Evolutionary conservation across 371 early-diverging fungal species (phyloP).

Genomic region (Mucor indicus): DNA sequence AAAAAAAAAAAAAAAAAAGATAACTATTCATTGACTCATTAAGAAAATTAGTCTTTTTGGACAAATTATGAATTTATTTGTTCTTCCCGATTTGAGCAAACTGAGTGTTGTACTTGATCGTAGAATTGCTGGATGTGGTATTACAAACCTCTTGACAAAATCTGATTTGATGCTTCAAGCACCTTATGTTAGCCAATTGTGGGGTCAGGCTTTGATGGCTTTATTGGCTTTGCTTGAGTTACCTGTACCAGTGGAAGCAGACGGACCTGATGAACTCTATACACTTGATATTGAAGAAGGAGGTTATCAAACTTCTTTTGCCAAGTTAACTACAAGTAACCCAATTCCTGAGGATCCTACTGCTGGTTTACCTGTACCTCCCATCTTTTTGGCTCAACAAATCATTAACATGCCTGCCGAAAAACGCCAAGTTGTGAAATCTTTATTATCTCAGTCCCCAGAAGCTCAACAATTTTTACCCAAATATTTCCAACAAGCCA

Average conservation of each 20-base stretch:
- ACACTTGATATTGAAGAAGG: slow-evolving; percentile 67
- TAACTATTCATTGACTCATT: not conserved
- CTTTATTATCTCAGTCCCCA: slow-evolving; percentile 13
- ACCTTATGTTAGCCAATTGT: slow-evolving; percentile 51
- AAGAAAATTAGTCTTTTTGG: slow-evolving; percentile 57
- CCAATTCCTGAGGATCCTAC: slow-evolving; percentile 47
- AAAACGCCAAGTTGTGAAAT: slow-evolving; percentile 25
- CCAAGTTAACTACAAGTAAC: slow-evolving; percentile 59
- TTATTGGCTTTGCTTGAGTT: slow-evolving; percentile 53
- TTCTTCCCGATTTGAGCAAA: slow-evolving; percentile 68
- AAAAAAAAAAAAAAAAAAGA: not conserved
- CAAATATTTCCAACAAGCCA: slow-evolving; percentile 37
- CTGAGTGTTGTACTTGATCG: slow-evolving; percentile 69
- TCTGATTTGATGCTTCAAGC: slow-evolving; percentile 46
- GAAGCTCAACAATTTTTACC: slow-evolving; percentile 34
- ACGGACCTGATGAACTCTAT: slow-evolving; percentile 68
- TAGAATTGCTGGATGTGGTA: slow-evolving; percentile 67
- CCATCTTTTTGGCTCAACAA: slow-evolving; percentile 39
- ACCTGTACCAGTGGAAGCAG: slow-evolving; percentile 51
- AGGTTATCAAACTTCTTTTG: slow-evolving; percentile 79
- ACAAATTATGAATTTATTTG: slow-evolving; percentile 62
- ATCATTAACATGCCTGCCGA: slow-evolving; percentile 33
- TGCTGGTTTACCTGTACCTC: slow-evolving; percentile 27
- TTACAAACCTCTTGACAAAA: slow-evolving; percentile 62
- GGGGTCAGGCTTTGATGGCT: slow-evolving; percentile 47